Base-by-base conservation (phyloP, 2,329 filamentous ascomycete genomes). In the Zopfia rhizophila region DNA sequence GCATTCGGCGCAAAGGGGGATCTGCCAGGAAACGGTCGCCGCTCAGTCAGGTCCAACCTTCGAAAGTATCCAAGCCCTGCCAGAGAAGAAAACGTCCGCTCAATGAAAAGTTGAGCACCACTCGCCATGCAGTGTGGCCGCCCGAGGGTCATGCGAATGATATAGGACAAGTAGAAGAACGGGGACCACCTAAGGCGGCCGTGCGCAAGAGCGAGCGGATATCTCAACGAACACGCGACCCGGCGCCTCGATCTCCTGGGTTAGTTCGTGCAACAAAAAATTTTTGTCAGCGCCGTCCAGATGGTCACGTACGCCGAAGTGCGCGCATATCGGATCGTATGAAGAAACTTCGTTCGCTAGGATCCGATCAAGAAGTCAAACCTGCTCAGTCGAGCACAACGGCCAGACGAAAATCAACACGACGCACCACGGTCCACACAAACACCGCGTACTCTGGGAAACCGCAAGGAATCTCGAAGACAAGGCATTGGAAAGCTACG, bases 21-120 rank as follows among this genome's bases (percentile, higher is more conserved):
- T 39, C 36, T 29, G 23, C 36, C 19, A 29, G 23, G 36, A 12
- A 39, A 39, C 23, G 36, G 36, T 28, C 36, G 29, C 36, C 36
- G 24, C 36, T 39, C 13, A 39, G 36, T 29, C 36, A 39, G 19
- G 36, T 39, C 23, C 36, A 39, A 39, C 19, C 36, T 29, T 39
- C 36, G 36, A 39, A 39, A 39, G 36, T 39, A 39, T 39, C 24
- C 18, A 39, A 39, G 36, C 13, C 36, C 29, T 11, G 18, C 23
- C 36, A 39, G 12, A 29, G 36, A 22, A 39, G 36, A 39, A 39
- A 17, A 39, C 19, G 36, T 39, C 23, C 36, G 24, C 19, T 39
- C 13, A 39, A 39, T 39, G 7, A 39, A 29, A 39, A 39, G 36
- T 18, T 28, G 13, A 29, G 36, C 36, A 17, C 36, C 36, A 39